Percentiles rank a stretch among this genome's conserved stretches.
Evolutionary conservation across 176 grass and related monocot species (phyloP).

Genomic region (Carex littledalei): DNA sequence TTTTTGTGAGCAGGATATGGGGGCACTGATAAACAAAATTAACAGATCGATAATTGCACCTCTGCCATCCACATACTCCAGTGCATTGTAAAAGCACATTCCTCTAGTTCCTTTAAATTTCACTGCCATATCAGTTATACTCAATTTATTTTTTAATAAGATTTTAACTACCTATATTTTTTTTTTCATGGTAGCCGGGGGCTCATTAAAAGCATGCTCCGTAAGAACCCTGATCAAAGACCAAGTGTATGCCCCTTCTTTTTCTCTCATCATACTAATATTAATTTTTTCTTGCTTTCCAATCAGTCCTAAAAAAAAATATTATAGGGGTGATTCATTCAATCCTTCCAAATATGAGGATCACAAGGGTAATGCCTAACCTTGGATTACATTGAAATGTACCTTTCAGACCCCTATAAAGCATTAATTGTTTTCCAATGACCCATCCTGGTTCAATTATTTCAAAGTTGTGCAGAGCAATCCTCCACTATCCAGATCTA

Average conservation of each 20-base stretch:
- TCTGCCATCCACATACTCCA: slow-evolving; percentile 74
- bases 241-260: slow-evolving; percentile 64
- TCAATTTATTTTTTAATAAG: background rate
- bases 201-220: slow-evolving; percentile 90
- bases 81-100: slow-evolving; percentile 64
- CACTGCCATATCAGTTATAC: background rate
- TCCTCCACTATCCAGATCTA: background rate
- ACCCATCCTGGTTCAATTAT: background rate
- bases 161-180: slow-evolving; percentile 9
- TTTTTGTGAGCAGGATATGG: slow-evolving; percentile 61
- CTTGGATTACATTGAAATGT: background rate
- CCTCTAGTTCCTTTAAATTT: background rate
- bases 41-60: slow-evolving; percentile 71
- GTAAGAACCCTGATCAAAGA: slow-evolving; percentile 83
- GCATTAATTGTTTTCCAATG: background rate
- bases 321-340: background rate
- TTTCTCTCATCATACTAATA: background rate
- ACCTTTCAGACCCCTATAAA: background rate
- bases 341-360: background rate
- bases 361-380: background rate
- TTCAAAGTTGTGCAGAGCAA: background rate
- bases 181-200: slow-evolving; percentile 55
- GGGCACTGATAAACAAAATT: slow-evolving; percentile 94
- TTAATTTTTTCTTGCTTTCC: background rate
- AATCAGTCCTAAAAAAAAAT: background rate